Conservation (phyloP, 1,284 basidiomycete genomes). For the Cronartium quercuum region DNA sequence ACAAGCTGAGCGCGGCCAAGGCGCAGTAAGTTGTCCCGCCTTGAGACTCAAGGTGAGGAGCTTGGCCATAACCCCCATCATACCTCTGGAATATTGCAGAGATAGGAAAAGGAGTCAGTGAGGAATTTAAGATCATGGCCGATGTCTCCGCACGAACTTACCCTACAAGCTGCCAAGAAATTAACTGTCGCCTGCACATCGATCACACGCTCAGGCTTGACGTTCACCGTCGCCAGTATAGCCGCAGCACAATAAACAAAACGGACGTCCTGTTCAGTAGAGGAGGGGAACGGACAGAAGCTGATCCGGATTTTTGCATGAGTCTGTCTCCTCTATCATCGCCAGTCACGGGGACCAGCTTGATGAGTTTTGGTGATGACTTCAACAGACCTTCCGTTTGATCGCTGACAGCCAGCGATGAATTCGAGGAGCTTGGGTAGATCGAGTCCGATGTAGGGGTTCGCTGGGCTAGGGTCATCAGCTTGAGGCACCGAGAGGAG, state of each 20-base stretch:
- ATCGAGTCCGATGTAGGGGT: slow-evolving; percentile 52
- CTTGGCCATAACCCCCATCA: slow-evolving; percentile 85
- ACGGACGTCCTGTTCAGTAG: slow-evolving; percentile 66
- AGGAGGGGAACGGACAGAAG: slow-evolving; percentile 66
- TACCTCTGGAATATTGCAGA: slow-evolving; percentile 60
- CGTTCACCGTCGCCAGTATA: slow-evolving; percentile 60
- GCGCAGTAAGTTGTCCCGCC: slow-evolving; percentile 92
- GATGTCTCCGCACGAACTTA: slow-evolving; percentile 5
- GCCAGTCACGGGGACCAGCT: slow-evolving; percentile 11
- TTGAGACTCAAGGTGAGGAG: slow-evolving; percentile 73
- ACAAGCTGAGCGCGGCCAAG: slow-evolving; percentile 66
- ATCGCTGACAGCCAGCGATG: slow-evolving; percentile 63
- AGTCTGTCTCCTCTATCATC: neutral
- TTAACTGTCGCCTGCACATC: slow-evolving; percentile 58
- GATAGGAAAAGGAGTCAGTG: neutral
- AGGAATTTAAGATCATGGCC: neutral
- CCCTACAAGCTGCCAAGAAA: slow-evolving; percentile 54
- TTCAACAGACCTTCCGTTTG: slow-evolving; percentile 66
- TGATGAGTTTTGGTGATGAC: neutral
- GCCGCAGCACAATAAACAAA: slow-evolving; percentile 84
- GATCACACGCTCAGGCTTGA: slow-evolving; percentile 70
- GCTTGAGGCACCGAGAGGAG: slow-evolving; percentile 54
- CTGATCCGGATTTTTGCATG: slow-evolving; percentile 51
- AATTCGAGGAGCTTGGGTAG: slow-evolving; percentile 58
- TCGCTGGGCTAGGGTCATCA: slow-evolving; percentile 67